Conservation (phyloP, 495 filamentous ascomycete genomes). For the Aspergillus leporis region DNA sequence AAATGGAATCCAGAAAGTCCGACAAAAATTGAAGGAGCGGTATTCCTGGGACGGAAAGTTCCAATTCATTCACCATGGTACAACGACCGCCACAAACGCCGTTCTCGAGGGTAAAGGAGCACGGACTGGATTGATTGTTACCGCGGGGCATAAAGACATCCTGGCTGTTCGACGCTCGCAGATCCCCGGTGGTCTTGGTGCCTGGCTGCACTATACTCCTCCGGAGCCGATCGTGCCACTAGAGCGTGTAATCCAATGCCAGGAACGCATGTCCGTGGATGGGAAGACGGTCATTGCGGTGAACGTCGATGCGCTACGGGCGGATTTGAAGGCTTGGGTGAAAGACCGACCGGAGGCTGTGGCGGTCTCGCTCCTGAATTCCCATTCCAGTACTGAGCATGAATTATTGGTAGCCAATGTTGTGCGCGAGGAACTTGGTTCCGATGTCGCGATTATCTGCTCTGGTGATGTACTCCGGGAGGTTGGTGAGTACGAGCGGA, state of each 20-base stretch:
- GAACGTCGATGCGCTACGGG: conserved; percentile 36
- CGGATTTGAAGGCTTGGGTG: conserved; percentile 28
- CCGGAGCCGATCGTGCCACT: conserved; percentile 51
- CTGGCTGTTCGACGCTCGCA: conserved; percentile 44
- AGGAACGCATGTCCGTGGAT: conserved; percentile 46
- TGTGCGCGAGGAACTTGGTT: conserved; percentile 38
- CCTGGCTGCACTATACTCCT: conserved; percentile 49
- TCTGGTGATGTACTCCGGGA: conserved; percentile 50
- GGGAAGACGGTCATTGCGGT: conserved; percentile 42
- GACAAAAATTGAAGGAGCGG: conserved; percentile 26
- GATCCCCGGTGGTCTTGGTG: conserved; percentile 49
- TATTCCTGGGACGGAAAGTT: conserved; percentile 30
- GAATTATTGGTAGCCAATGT: conserved; percentile 39
- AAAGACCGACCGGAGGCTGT: conserved; percentile 45
- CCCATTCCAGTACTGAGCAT: conserved; percentile 44
- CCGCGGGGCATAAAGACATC: conserved; percentile 44
- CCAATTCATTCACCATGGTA: conserved; percentile 43
- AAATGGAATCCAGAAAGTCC: conserved; percentile 41
- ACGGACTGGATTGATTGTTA: conserved; percentile 40
- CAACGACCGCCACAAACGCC: conserved; percentile 43
- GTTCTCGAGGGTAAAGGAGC: conserved; percentile 46
- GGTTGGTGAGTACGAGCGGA: conserved; percentile 53
- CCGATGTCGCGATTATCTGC: conserved; percentile 39
- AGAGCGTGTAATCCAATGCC: conserved; percentile 49
- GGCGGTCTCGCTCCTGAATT: conserved; percentile 50